Evolutionary conservation across 1,139 yeast genomes (phyloP).

Genomic region (Hansenula anomala): DNA sequence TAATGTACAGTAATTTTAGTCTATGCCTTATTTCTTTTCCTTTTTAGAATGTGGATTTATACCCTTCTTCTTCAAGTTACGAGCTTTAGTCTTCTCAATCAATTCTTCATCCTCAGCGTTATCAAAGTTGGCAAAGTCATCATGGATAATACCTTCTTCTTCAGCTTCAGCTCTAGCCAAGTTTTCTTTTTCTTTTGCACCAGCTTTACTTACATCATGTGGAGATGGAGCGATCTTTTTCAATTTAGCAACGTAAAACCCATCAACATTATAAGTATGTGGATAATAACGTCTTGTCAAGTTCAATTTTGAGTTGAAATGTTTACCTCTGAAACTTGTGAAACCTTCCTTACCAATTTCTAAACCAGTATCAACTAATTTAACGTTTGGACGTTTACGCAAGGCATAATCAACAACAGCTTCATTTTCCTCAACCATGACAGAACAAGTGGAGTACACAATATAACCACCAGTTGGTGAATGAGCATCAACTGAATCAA

Average conservation of each 20-base stretch:
- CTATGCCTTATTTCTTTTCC: neutral
- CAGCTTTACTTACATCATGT: slow-evolving; percentile 78
- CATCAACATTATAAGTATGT: slow-evolving; percentile 97
- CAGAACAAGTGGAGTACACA: slow-evolving; percentile 97
- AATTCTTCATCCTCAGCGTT: slow-evolving; percentile 70
- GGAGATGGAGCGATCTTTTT: slow-evolving; percentile 86
- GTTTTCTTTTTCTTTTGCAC: slow-evolving; percentile 83
- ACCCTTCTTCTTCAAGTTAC: slow-evolving; percentile 75
- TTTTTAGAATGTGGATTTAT: slow-evolving; percentile 50
- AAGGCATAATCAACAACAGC: slow-evolving; percentile 98
- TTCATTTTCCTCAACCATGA: slow-evolving; percentile 97
- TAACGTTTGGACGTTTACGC: slow-evolving; percentile 94
- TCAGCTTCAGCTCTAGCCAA: slow-evolving; percentile 68
- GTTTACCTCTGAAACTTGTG: slow-evolving; percentile 89
- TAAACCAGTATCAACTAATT: slow-evolving; percentile 89
- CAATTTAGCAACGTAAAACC: slow-evolving; percentile 95
- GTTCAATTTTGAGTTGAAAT: slow-evolving; percentile 69
- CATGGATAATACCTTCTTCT: slow-evolving; percentile 77
- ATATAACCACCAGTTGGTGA: slow-evolving; percentile 91
- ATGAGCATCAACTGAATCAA: slow-evolving; percentile 93
- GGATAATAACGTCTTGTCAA: slow-evolving; percentile 96
- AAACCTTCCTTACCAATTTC: slow-evolving; percentile 96
- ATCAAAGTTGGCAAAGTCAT: slow-evolving; percentile 81
- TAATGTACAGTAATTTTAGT: slow-evolving; percentile 2
- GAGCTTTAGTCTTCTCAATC: slow-evolving; percentile 70